Evolutionary conservation across 345 rosid genomes (phyloP).

Genomic region (Lenwebbia sp.): DNA sequence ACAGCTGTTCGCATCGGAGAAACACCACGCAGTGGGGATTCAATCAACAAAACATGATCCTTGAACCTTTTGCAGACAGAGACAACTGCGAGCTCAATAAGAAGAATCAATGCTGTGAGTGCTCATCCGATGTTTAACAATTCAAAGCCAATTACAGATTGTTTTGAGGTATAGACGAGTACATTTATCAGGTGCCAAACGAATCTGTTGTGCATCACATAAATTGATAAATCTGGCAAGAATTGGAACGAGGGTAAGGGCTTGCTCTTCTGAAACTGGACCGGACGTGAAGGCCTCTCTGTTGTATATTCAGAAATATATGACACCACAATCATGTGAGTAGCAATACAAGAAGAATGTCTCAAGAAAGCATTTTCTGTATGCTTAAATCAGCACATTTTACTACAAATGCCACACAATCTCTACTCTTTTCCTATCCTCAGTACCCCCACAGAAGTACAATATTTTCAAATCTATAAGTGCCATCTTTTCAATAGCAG

Average conservation of each 20-base stretch:
- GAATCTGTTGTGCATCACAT: slow-evolving; percentile 64
- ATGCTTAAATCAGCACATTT: neutral
- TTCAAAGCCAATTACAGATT: neutral
- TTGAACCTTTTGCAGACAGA: slow-evolving; percentile 71
- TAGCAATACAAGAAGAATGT: neutral
- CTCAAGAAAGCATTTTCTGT: neutral
- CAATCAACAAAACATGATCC: slow-evolving; percentile 57
- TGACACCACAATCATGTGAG: neutral
- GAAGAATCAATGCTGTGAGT: neutral
- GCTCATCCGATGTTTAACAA: neutral
- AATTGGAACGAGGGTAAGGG: slow-evolving; percentile 20
- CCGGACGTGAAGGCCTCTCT: slow-evolving; percentile 43
- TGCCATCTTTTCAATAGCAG: neutral
- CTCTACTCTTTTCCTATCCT: neutral
- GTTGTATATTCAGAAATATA: neutral
- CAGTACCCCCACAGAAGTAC: neutral
- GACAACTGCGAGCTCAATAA: slow-evolving; percentile 38
- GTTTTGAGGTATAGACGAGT: neutral
- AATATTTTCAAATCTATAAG: neutral
- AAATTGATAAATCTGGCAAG: slow-evolving; percentile 52
- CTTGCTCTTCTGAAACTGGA: slow-evolving; percentile 43
- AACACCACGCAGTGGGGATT: slow-evolving; percentile 64
- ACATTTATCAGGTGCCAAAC: slow-evolving; percentile 72
- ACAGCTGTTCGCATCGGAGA: slow-evolving; percentile 62
- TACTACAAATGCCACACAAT: neutral